Evolutionary conservation across 225 moss, liverwort and hornwort species (phyloP).

Genomic region (Bryum argenteum): DNA sequence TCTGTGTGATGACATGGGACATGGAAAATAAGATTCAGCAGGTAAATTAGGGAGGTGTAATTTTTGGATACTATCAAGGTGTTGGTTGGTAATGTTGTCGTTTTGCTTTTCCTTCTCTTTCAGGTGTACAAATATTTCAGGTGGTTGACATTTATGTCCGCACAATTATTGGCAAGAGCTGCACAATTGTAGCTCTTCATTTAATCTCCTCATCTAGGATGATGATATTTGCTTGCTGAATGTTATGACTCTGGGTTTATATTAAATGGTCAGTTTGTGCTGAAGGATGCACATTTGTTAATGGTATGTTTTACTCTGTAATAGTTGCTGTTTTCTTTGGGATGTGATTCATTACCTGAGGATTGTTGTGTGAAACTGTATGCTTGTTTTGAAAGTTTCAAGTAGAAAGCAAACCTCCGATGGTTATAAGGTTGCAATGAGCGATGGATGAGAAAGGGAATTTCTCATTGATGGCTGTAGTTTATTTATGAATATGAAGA

Average conservation of each 20-base stretch:
- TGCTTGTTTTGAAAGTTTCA: too few relatives aligned
- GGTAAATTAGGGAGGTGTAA: slow-evolving; percentile 31
- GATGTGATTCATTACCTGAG: neutral
- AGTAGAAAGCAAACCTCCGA: too few relatives aligned
- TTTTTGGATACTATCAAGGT: slow-evolving; percentile 36
- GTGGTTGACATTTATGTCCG: slow-evolving; percentile 65
- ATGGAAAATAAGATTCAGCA: slow-evolving; percentile 38
- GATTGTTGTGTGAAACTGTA: too few relatives aligned
- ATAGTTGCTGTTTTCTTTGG: too few relatives aligned
- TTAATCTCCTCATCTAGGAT: neutral
- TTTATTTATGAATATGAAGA: too few relatives aligned
- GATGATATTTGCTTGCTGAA: slow-evolving; percentile 17
- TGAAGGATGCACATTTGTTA: neutral
- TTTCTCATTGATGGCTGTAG: too few relatives aligned
- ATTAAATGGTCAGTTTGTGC: neutral
- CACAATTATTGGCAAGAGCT: slow-evolving; percentile 68
- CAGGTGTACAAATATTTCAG: slow-evolving; percentile 53
- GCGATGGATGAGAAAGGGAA: too few relatives aligned
- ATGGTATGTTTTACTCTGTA: too few relatives aligned
- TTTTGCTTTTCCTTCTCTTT: slow-evolving; percentile 10
- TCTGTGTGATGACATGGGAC: slow-evolving; percentile 16
- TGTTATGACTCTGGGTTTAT: neutral
- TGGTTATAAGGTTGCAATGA: too few relatives aligned
- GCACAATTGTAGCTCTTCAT: slow-evolving; percentile 66
- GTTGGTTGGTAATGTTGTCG: slow-evolving; percentile 15